Base-by-base conservation (phyloP, 768 basidiomycete species). In the Piloderma croceum region DNA sequence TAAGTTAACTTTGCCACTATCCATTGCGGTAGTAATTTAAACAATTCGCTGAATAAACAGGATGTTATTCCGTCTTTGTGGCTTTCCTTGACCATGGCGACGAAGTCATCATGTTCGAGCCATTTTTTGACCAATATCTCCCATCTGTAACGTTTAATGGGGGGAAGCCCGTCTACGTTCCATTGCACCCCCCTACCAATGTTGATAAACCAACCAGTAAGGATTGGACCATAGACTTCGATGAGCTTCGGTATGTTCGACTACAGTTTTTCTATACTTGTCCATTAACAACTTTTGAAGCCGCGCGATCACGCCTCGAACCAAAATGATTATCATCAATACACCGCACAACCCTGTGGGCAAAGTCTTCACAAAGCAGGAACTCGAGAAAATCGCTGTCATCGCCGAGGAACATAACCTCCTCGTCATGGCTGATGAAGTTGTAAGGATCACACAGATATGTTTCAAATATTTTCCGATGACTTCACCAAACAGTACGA, bases 291-390 rank as follows among this genome's bases (percentile, higher is more conserved):
- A 31, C n/a, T 9, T 31, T 24, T 31, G 3, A 43, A 86, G 90
- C 41, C 76, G 74, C 18, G 82, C 96, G 9, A 74, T 97, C 56
- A 91, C 91, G 4, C 76, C 89, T 9, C 81, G 83, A 37, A 84
- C 92, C 6, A 99, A 98, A 62, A 88, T 92, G 63, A 90, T 98
- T 47, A 87, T 96, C 49, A 70, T 96, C 51, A 97, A 96, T 62
- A 97, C 94, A 2, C 91, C 93, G 5, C 93, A 97, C 63, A 98
- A 98, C 61, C 96, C 96, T 18, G 77, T 97, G n/a, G 96, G 96
- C 35, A 99, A 99, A 63, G 90, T 97, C 24, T 98, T 96, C 60
- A 85, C 81, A 5, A 74, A 73, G 42, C 56, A 73, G 35, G 96
- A 99, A 60, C 74, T 99, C 3, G 80, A 87, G 48, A 68, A 74